Conservation (phyloP, 805 yeast genomes). For the Yamadazyma sp. region DNA sequence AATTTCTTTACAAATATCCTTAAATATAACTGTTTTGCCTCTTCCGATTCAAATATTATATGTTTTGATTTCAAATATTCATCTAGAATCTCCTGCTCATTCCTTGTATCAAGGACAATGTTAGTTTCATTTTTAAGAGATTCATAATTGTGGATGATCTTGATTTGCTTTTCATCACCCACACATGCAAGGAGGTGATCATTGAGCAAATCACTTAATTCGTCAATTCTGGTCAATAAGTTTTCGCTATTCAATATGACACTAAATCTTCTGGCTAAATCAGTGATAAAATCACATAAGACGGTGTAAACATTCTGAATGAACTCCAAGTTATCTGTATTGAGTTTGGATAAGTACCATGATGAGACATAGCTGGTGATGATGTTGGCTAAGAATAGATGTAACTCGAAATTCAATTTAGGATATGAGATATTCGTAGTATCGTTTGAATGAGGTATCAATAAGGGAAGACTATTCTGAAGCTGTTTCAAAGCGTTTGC, state of each 20-base stretch:
- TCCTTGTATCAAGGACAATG: conserved; percentile 3
- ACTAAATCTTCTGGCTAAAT: conserved; percentile 11
- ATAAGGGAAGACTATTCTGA: conserved; percentile 24
- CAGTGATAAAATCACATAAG: conserved; percentile 20
- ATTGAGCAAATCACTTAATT: conserved; percentile 20
- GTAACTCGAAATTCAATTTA: conserved; percentile 31
- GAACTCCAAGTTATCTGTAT: conserved; percentile 31
- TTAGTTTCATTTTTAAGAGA: conserved; percentile 2
- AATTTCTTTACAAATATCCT: conserved; percentile 22
- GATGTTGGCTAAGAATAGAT: conserved; percentile 33
- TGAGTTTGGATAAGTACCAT: conserved; percentile 27
- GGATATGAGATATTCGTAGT: conserved; percentile 14
- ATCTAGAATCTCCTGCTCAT: conserved; percentile 9
- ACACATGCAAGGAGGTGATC: conserved; percentile 19
- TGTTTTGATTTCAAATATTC: conserved; percentile 17
- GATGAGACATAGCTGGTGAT: conserved; percentile 19
- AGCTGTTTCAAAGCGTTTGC: conserved; percentile 23
- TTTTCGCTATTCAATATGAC: conserved; percentile 11
- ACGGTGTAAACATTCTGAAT: conserved; percentile 21
- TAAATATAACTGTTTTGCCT: conserved; percentile 16
- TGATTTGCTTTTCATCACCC: conserved; percentile 11
- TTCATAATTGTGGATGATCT: conserved; percentile 13
- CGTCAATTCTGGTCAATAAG: conserved; percentile 21
- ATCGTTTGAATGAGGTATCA: conserved; percentile 19
- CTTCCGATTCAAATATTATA: conserved; percentile 16